Evolutionary conservation across 257 asterid genomes (phyloP), one percentile per base, ranked within the genome.

Genomic region (Primulina eburnea): DNA sequence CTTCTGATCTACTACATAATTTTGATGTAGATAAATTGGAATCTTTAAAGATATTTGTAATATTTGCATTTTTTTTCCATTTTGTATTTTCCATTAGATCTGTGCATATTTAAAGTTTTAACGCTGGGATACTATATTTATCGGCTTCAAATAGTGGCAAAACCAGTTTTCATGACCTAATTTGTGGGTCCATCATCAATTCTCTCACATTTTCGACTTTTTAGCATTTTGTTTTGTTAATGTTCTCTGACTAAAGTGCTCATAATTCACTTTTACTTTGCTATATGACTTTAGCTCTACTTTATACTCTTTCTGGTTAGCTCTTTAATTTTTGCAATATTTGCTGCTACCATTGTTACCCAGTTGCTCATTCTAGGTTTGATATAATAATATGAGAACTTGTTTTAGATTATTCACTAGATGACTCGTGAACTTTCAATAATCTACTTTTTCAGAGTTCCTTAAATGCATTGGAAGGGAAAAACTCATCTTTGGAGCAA

Each of bases 401-500:
- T 57, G 58, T 67, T 64, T 2, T 28, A 28, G 30, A 18, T 58
- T 17, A 53, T 56, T 63, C 76, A 53, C 47, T 60, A 38, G 37
- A 21, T 35, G 11, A 71, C 26, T 71, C 55, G 8, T 68, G 70
- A 26, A 72, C 55, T 67, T 67, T 62, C 73, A 63, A 38, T 65
- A 8, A 70, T 75, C 29, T 72, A 7, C 67, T 60, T 73, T 68
- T 80, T 66, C 86, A 94, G 99, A 81, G 77, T 63, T 89, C 97
- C 73, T 72, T 94, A 71, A 76, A 61, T 65, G 76, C 82, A 26
- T 82, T 91, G 77, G 88, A 79, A 76, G 84, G 81, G 76, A 94
- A 78, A 86, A 94, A 89, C 72, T 71, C 84, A 4, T 67, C 76
- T 73, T 86, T 94, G 71, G 93, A 84, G 89, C 73, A 43, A 58